phyloP scores from a whole-genome alignment of 2,329 filamentous ascomycete genomes.

The Epichloe uncinata region DNA sequence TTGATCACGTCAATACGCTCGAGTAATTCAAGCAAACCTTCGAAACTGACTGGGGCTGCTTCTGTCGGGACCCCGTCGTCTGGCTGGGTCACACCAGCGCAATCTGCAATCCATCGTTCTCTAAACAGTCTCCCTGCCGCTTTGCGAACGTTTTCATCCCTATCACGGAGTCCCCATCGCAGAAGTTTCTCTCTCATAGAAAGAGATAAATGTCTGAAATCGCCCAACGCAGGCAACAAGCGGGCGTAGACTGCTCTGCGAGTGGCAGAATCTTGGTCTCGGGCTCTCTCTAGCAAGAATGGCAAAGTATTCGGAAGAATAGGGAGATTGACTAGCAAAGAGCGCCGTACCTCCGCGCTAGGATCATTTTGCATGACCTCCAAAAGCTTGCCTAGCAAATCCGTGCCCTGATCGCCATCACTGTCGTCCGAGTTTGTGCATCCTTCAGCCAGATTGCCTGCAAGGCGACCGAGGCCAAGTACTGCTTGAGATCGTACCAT shows the following conservation, averaged over 20 bases:
- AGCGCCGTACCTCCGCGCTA: slow-evolving; percentile 81
- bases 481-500: slow-evolving; percentile 88
- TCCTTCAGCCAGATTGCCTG: slow-evolving; percentile 62
- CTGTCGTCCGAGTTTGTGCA: slow-evolving; percentile 57
- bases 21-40: slow-evolving; percentile 78
- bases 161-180: slow-evolving; percentile 84
- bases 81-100: slow-evolving; percentile 53
- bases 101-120: slow-evolving; percentile 97
- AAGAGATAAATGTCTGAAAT: slow-evolving; percentile 86
- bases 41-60: slow-evolving; percentile 53
- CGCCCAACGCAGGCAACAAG: slow-evolving; percentile 74
- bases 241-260: slow-evolving; percentile 77
- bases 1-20: slow-evolving; percentile 91
- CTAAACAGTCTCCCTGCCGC: slow-evolving; percentile 81
- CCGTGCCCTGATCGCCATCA: slow-evolving; percentile 47
- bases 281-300: slow-evolving; percentile 77
- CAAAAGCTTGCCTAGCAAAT: slow-evolving; percentile 69
- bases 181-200: slow-evolving; percentile 92
- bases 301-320: slow-evolving; percentile 71
- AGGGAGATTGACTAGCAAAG: slow-evolving; percentile 80
- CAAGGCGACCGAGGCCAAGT: slow-evolving; percentile 73
- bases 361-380: slow-evolving; percentile 89
- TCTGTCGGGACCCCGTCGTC: slow-evolving; percentile 42
- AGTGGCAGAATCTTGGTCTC: slow-evolving; percentile 77
- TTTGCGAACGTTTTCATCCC: slow-evolving; percentile 88